Conservation (phyloP, 2,329 filamentous ascomycete species). For the Plectosphaerella cucumerina region DNA sequence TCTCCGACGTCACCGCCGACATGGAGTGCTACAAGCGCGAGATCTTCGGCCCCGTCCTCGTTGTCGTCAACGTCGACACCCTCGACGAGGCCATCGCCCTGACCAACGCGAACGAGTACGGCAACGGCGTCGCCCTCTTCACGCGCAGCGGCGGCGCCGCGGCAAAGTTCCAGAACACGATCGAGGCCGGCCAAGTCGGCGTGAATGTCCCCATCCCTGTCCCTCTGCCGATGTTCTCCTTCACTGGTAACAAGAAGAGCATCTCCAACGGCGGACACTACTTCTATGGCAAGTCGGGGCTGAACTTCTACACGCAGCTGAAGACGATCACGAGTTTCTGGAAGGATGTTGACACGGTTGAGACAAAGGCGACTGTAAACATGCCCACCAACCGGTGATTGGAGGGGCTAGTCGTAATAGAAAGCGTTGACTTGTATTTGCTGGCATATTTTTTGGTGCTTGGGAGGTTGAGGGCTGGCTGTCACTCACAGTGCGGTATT, state of each 20-base stretch:
- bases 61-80: constrained; percentile 26
- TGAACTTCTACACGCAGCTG: constrained; percentile 69
- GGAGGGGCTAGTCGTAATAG: no score
- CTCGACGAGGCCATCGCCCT: constrained; percentile 27
- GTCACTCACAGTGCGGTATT: no score
- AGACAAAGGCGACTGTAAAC: background rate
- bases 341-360: constrained; percentile 50
- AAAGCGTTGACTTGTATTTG: no score
- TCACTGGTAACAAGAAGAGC: constrained; percentile 50
- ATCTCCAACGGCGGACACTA: constrained; percentile 66
- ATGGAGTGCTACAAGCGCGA: constrained; percentile 31
- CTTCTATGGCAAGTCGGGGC: constrained; percentile 67
- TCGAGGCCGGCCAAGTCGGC: constrained; percentile 21
- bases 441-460: no score
- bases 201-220: constrained; percentile 21
- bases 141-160: constrained; percentile 25
- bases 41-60: constrained; percentile 30
- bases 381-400: constrained; percentile 1
- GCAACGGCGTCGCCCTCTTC: constrained; percentile 30
- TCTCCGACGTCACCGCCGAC: constrained; percentile 24
- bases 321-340: constrained; percentile 71
- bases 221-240: constrained; percentile 20
- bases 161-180: constrained; percentile 22
- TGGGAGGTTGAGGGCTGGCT: no score
- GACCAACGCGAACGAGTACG: constrained; percentile 25